Conservation (phyloP, 306 rosid species). For the Malus sylvestris region DNA sequence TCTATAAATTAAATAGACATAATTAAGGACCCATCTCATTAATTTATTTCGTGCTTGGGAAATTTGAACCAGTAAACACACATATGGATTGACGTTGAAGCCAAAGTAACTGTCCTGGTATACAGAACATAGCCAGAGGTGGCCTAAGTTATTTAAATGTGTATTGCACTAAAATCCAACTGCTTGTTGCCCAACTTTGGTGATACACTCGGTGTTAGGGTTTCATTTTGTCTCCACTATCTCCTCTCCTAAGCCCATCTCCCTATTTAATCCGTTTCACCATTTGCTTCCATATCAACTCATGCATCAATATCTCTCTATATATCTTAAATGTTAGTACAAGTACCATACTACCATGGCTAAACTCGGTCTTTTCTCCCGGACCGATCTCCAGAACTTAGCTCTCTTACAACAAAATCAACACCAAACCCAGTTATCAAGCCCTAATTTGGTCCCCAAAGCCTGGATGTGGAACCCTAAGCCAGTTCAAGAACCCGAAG, state of each 20-base stretch:
- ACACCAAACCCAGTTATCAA: slow-evolving; percentile 18
- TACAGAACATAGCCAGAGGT: slow-evolving; percentile 12
- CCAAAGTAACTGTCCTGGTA: slow-evolving; percentile 36
- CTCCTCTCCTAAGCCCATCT: slow-evolving; percentile 14
- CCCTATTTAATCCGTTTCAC: slow-evolving; percentile 31
- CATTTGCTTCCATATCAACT: slow-evolving; percentile 26
- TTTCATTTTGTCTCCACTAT: slow-evolving; percentile 44
- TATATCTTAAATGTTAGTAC: slow-evolving; percentile 54
- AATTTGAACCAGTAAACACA: neutral
- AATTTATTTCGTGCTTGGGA: neutral
- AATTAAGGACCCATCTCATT: no score
- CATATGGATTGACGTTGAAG: slow-evolving; percentile 40
- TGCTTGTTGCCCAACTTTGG: slow-evolving; percentile 36
- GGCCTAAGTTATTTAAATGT: slow-evolving; percentile 8
- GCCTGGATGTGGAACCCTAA: slow-evolving; percentile 75
- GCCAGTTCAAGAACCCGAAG: slow-evolving; percentile 31
- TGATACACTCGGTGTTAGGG: slow-evolving; percentile 66
- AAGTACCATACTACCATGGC: slow-evolving; percentile 49
- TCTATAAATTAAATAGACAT: no score
- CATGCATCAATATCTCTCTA: slow-evolving; percentile 1
- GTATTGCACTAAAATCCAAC: slow-evolving; percentile 43
- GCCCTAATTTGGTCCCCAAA: slow-evolving; percentile 32
- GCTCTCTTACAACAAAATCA: slow-evolving; percentile 32
- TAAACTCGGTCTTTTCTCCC: slow-evolving; percentile 60
- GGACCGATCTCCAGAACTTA: slow-evolving; percentile 47